Evolutionary conservation across 176 grass and related monocot genomes (phyloP).

Genomic region (Triticum timopheevii): DNA sequence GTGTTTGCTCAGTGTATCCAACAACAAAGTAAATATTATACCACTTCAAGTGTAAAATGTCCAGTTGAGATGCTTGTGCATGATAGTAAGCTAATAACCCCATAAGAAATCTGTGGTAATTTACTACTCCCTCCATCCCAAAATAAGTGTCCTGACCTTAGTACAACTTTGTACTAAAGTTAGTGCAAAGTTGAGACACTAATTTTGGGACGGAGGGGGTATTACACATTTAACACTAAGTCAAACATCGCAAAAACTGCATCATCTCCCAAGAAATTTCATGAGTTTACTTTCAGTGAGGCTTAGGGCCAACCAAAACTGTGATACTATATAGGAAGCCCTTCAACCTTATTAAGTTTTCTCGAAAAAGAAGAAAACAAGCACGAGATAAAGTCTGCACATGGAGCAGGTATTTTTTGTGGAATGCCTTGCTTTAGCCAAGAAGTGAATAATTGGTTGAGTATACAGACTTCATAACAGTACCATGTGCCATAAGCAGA

Average conservation of each 20-base stretch:
- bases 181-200: too few relatives aligned
- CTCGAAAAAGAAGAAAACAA: neutral
- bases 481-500: slow-evolving; percentile 82
- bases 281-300: neutral
- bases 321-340: neutral
- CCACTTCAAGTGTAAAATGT: slow-evolving; percentile 4
- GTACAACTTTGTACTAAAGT: too few relatives aligned
- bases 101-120: neutral
- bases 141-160: too few relatives aligned
- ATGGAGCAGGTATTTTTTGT: neutral
- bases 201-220: too few relatives aligned
- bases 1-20: neutral
- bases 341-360: neutral
- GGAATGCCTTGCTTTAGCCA: neutral
- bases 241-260: neutral
- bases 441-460: neutral
- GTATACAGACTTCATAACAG: neutral
- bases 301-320: slow-evolving; percentile 14
- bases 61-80: neutral
- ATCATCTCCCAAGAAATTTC: neutral
- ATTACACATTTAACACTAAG: neutral
- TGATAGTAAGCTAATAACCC: neutral
- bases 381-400: neutral
- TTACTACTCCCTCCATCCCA: neutral
- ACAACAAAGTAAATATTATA: neutral